Conservation (phyloP, 345 rosid genomes). For the Eutrema japonicum region DNA sequence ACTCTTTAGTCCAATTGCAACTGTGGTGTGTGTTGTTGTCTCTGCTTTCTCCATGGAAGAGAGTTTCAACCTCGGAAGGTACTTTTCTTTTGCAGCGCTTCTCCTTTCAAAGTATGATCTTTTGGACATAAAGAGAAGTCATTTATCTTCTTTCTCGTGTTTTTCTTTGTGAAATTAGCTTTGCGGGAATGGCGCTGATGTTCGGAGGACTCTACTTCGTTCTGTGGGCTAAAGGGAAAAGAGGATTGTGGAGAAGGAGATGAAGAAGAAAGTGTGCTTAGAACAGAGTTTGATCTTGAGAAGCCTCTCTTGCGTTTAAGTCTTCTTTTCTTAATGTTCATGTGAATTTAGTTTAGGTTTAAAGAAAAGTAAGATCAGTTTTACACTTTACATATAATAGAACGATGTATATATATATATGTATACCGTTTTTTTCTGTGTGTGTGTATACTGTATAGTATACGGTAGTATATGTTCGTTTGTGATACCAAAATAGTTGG, state of each 20-base stretch:
- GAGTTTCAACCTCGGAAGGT: slow-evolving; percentile 76
- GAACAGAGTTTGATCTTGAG: slow-evolving; percentile 52
- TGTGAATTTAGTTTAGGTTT: slow-evolving; percentile 23
- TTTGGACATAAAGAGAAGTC: background rate
- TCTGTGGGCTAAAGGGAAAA: slow-evolving; percentile 93
- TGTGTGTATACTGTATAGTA: background rate
- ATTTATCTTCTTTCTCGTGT: background rate
- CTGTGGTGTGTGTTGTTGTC: slow-evolving; percentile 67
- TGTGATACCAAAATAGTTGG: slow-evolving; percentile 17
- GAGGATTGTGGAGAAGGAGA: slow-evolving; percentile 47
- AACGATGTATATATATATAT: background rate
- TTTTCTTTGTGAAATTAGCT: slow-evolving; percentile 47
- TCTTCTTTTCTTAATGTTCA: slow-evolving; percentile 4
- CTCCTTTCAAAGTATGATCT: slow-evolving; percentile 3
- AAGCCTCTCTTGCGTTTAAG: slow-evolving; percentile 68
- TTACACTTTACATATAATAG: slow-evolving; percentile 4
- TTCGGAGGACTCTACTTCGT: slow-evolving; percentile 78
- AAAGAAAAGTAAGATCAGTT: slow-evolving; percentile 14
- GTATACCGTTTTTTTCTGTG: too few relatives aligned
- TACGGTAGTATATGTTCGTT: background rate
- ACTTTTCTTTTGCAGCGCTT: background rate
- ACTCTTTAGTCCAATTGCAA: slow-evolving; percentile 79
- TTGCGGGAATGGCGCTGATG: slow-evolving; percentile 82
- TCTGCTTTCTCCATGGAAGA: slow-evolving; percentile 67
- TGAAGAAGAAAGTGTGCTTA: slow-evolving; percentile 44